A percentile compares a stretch with the other conserved stretches of the same genome.
Evolutionary conservation across 768 basidiomycete species (phyloP).

Genomic region (Termitomyces sp.): DNA sequence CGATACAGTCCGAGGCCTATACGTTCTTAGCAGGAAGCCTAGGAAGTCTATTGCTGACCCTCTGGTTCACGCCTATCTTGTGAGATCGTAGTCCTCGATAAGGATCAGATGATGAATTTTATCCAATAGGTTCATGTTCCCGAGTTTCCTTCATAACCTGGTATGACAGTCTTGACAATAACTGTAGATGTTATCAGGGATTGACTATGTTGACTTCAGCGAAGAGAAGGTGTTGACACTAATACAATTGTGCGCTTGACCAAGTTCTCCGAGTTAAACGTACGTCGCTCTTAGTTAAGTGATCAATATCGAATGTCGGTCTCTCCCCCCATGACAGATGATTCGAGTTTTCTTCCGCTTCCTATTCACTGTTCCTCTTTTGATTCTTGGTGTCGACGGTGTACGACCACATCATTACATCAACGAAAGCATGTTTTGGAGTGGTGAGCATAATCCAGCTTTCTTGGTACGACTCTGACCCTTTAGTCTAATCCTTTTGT

Average conservation of each 20-base stretch:
- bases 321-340: constrained; percentile 30
- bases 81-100: constrained; percentile 23
- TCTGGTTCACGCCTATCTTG: constrained; percentile 72
- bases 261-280: constrained; percentile 81
- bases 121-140: constrained; percentile 58
- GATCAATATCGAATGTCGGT: not conserved
- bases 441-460: constrained; percentile 29
- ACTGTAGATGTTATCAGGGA: not conserved
- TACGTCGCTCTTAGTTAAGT: constrained; percentile 17
- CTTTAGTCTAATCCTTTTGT: not conserved
- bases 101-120: not conserved
- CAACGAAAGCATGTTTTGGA: constrained; percentile 54
- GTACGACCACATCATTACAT: constrained; percentile 53
- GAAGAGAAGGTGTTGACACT: constrained; percentile 55
- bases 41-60: constrained; percentile 61
- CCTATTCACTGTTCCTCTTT: constrained; percentile 57
- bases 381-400: constrained; percentile 68
- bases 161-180: constrained; percentile 30
- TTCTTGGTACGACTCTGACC: not conserved
- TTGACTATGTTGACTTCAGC: constrained; percentile 27
- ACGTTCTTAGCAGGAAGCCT: constrained; percentile 66
- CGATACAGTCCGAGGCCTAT: constrained; percentile 56
- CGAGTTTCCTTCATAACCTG: constrained; percentile 54
- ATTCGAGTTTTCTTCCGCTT: constrained; percentile 72
- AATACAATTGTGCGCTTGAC: constrained; percentile 65